Percentiles rank a stretch among this genome's conserved stretches.
These are phyloP conservation scores for Ceratonia siliqua DNA, from an alignment of 306 rosid species.

Conservation along the genomic window DNA sequence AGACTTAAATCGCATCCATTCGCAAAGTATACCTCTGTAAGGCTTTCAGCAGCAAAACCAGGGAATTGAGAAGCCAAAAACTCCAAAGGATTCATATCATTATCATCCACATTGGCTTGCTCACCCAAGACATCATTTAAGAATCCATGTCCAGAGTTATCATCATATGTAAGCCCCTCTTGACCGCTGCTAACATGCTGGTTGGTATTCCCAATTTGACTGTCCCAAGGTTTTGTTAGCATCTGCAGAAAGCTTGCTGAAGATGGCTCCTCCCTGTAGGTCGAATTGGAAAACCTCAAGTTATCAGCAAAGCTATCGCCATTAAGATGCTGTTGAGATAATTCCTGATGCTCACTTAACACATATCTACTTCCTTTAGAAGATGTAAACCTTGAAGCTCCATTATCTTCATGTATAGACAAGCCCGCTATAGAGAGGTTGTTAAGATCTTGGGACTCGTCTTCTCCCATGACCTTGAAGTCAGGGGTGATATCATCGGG, in stretches of 20 bases:
- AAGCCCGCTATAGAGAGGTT: constrained; percentile 61
- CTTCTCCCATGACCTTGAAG: constrained; percentile 72
- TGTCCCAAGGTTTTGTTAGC: constrained; percentile 70
- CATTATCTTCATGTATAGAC: constrained; percentile 62
- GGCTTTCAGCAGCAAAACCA: constrained; percentile 78
- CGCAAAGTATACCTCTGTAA: constrained; percentile 73
- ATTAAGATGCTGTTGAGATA: constrained; percentile 40
- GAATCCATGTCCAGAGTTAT: constrained; percentile 57
- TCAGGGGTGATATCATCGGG: constrained; percentile 91
- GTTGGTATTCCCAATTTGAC: constrained; percentile 49
- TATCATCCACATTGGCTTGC: constrained; percentile 53
- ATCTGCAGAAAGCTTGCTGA: constrained; percentile 49
- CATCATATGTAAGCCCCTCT: constrained; percentile 53
- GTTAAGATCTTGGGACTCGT: constrained; percentile 57
- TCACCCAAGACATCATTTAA: constrained; percentile 58
- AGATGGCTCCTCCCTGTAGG: constrained; percentile 58
- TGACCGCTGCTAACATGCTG: constrained; percentile 50
- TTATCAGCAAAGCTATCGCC: constrained; percentile 55
- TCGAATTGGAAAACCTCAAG: constrained; percentile 48
- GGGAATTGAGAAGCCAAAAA: constrained; percentile 76
- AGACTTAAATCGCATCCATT: constrained; percentile 63
- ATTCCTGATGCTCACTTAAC: constrained; percentile 49
- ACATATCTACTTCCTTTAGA: constrained; percentile 51
- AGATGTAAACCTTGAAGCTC: constrained; percentile 49
- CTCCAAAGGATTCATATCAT: constrained; percentile 61